Base-by-base conservation (phyloP, 2,329 filamentous ascomycete species). In the Dendryphion nanum region DNA sequence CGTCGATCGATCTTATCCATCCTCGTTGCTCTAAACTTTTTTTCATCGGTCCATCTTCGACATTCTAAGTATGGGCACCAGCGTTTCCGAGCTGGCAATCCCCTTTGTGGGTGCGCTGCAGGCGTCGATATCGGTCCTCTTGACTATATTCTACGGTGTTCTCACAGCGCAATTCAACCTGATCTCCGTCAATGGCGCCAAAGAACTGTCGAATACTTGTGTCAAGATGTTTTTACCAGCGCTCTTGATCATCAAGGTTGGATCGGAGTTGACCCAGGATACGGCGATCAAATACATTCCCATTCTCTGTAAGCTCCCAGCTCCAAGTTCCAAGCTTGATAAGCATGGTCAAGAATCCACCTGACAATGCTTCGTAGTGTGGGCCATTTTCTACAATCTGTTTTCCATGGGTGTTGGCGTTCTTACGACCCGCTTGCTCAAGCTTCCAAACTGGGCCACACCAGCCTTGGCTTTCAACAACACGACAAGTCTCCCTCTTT, bases 401-500 rank as follows among this genome's bases (percentile, higher is more conserved):
- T 46, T 70, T 8, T 78, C 75, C 1, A 69, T 79, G 41, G 51
- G 61, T 4, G 46, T 78, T 4, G 75, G 73, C n/a, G 58, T 65
- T 21, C 30, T 62, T 5, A 55, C 71, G 4, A 72, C 70, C 3
- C 65, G 63, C 17, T 38, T 70, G 13, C 71, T 79, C 45, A 69
- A 69, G 16, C 64, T 78, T 4, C 77, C 76, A 2, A 56, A 63
- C 14, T 79, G 76, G 76, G 70, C 74, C 2, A 73, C 74, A 3
- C 74, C 74, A 3, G 73, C 76, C 1, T 67, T 78, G 24, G 66
- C 71, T 26, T 79, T 79, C 63, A 79, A 80, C 57, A 79, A 79
- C 52, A 79, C 76, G 0, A 78, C 75, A 0, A 73, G 71, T 12
- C 65, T 78, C 1, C 75, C 75, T 1, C 63, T 79, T 8, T 61